Evolutionary conservation across 1,284 basidiomycete species (phyloP).

Genomic region (Boletus sp.): DNA sequence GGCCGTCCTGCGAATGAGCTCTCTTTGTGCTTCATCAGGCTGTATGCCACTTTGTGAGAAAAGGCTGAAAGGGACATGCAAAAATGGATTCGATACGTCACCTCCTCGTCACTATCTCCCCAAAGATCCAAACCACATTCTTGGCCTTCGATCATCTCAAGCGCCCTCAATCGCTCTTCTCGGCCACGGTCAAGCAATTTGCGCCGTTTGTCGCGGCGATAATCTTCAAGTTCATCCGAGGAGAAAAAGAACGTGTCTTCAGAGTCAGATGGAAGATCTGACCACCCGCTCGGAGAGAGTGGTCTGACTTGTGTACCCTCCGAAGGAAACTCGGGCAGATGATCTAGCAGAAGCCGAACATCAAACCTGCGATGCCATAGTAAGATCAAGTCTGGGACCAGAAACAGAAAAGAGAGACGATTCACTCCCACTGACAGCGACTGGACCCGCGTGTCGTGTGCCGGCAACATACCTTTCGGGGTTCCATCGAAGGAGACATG

Average conservation of each 20-base stretch:
- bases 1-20: slow-evolving; percentile 79
- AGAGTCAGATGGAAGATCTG: slow-evolving; percentile 78
- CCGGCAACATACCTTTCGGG: slow-evolving; percentile 13
- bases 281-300: slow-evolving; percentile 68
- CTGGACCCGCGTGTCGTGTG: slow-evolving; percentile 11
- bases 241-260: slow-evolving; percentile 83
- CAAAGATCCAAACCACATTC: slow-evolving; percentile 54
- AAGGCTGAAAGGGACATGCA: not conserved
- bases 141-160: slow-evolving; percentile 49
- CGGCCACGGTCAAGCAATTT: slow-evolving; percentile 61
- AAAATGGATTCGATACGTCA: slow-evolving; percentile 29
- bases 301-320: slow-evolving; percentile 14
- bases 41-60: slow-evolving; percentile 38
- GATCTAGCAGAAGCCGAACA: slow-evolving; percentile 70
- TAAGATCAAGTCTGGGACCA: slow-evolving; percentile 14
- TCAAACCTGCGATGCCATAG: slow-evolving; percentile 64
- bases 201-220: slow-evolving; percentile 66
- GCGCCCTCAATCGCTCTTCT: slow-evolving; percentile 65
- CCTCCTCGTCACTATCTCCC: slow-evolving; percentile 78
- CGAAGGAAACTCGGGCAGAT: slow-evolving; percentile 38
- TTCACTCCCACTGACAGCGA: slow-evolving; percentile 14
- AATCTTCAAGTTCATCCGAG: slow-evolving; percentile 66
- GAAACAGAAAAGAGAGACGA: slow-evolving; percentile 19
- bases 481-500: slow-evolving; percentile 13
- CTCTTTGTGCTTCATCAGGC: slow-evolving; percentile 68